Conservation (phyloP, 2,329 filamentous ascomycete species). For the Trichoderma sp. region DNA sequence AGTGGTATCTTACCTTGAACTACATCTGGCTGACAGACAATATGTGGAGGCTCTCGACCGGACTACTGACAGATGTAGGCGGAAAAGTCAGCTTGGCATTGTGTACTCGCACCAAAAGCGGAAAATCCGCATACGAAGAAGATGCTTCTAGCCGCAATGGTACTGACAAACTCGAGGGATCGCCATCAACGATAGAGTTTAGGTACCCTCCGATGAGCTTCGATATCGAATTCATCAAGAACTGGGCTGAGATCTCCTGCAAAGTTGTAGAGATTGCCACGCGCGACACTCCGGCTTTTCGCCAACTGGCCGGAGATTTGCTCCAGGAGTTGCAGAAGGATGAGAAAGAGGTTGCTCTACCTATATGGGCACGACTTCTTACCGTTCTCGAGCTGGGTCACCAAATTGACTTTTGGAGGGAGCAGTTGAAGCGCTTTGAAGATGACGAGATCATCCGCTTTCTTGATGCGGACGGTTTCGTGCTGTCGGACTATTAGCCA, state of each 20-base stretch:
- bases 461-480: constrained; percentile 19
- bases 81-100: background rate
- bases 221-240: constrained; percentile 22
- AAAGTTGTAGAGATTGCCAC: constrained; percentile 22
- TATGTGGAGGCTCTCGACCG: background rate
- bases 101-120: background rate
- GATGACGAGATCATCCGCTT: constrained; percentile 16
- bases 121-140: background rate
- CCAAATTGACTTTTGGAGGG: constrained; percentile 23
- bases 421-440: constrained; percentile 22
- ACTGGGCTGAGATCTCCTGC: constrained; percentile 25
- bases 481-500: background rate
- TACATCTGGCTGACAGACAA: background rate
- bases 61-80: background rate
- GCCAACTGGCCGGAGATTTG: background rate
- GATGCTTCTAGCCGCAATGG: background rate
- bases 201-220: constrained; percentile 29
- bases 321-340: background rate
- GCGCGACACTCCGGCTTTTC: constrained; percentile 8
- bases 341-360: background rate
- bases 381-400: constrained; percentile 19
- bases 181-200: constrained; percentile 27
- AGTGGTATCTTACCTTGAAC: background rate
- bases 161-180: background rate
- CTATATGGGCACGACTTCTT: constrained; percentile 14